Percentiles rank a stretch among this genome's conserved stretches.
phyloP scores from a whole-genome alignment of 495 filamentous ascomycete species.

The Talaromyces trachyspermus region DNA sequence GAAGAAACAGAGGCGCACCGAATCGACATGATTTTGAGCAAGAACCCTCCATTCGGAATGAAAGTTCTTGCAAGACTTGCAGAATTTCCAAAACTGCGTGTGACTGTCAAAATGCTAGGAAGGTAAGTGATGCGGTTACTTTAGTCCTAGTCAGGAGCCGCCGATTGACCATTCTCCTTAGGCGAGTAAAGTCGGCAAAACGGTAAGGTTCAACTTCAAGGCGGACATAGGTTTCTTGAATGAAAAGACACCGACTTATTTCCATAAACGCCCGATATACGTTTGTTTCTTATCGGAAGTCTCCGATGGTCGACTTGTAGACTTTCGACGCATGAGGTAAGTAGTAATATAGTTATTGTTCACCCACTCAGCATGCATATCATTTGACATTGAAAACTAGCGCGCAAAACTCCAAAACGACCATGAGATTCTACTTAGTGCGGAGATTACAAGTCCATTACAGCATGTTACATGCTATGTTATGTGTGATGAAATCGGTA shows the following conservation, averaged over 20 bases:
- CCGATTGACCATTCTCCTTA: constrained; percentile 13
- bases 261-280: constrained; percentile 53
- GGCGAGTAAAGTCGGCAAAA: constrained; percentile 31
- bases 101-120: constrained; percentile 47
- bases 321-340: constrained; percentile 69
- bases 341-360: no score
- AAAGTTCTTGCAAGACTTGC: constrained; percentile 56
- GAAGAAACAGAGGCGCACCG: constrained; percentile 56
- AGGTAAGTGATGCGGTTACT: constrained; percentile 30
- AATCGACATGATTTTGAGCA: constrained; percentile 71
- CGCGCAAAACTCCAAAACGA: constrained; percentile 56
- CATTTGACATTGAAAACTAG: constrained; percentile 30
- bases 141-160: no score
- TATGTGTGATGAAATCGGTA: constrained; percentile 84
- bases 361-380: background rate
- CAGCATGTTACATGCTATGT: constrained; percentile 64
- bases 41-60: constrained; percentile 76
- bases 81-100: constrained; percentile 66
- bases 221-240: constrained; percentile 70
- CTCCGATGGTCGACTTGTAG: constrained; percentile 63
- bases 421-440: constrained; percentile 54
- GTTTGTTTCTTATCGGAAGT: constrained; percentile 71
- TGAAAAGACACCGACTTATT: constrained; percentile 50
- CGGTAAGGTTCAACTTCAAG: constrained; percentile 54
- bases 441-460: constrained; percentile 43